Percentiles rank a stretch among this genome's conserved stretches.
These are phyloP conservation scores for Aphanoascus verrucosus DNA, from an alignment of 2,329 filamentous ascomycete genomes.

Conservation along the genomic window DNA sequence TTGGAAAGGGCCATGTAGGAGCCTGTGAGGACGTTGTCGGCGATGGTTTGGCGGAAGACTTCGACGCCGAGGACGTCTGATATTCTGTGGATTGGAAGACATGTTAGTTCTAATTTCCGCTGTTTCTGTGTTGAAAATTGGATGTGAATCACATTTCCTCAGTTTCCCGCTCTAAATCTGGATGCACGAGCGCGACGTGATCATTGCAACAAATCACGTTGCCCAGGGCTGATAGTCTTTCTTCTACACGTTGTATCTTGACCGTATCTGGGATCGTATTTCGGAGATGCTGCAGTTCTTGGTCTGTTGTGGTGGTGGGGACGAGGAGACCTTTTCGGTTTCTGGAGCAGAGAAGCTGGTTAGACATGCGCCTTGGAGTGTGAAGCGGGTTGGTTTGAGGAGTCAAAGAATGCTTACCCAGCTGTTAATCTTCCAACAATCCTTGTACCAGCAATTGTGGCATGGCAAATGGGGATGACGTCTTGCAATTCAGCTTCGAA, in stretches of 20 bases:
- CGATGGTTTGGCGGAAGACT: constrained; percentile 70
- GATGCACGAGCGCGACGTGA: constrained; percentile 91
- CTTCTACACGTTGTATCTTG: constrained; percentile 95
- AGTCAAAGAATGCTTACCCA: constrained; percentile 47
- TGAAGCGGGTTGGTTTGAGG: background rate
- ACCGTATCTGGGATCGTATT: constrained; percentile 87
- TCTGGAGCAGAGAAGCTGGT: constrained; percentile 33
- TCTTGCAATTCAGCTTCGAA: constrained; percentile 98
- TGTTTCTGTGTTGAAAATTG: background rate
- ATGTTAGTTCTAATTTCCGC: background rate
- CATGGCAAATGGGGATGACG: constrained; percentile 91
- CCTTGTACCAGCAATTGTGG: constrained; percentile 89
- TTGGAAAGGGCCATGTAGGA: constrained; percentile 96
- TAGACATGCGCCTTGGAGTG: background rate
- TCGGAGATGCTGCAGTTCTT: constrained; percentile 93
- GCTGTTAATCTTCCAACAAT: constrained; percentile 94
- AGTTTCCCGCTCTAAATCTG: constrained; percentile 91
- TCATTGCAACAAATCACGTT: constrained; percentile 97
- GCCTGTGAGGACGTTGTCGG: constrained; percentile 92
- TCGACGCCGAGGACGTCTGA: constrained; percentile 67
- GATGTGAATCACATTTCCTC: constrained; percentile 74
- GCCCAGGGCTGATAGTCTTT: constrained; percentile 85
- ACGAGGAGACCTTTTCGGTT: constrained; percentile 96
- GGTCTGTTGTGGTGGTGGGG: constrained; percentile 89
- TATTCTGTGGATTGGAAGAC: constrained; percentile 41